A percentile compares a stretch with the other conserved stretches of the same genome.
phyloP scores from a whole-genome alignment of 2,329 filamentous ascomycete genomes.

The Colletotrichum sublineola region DNA sequence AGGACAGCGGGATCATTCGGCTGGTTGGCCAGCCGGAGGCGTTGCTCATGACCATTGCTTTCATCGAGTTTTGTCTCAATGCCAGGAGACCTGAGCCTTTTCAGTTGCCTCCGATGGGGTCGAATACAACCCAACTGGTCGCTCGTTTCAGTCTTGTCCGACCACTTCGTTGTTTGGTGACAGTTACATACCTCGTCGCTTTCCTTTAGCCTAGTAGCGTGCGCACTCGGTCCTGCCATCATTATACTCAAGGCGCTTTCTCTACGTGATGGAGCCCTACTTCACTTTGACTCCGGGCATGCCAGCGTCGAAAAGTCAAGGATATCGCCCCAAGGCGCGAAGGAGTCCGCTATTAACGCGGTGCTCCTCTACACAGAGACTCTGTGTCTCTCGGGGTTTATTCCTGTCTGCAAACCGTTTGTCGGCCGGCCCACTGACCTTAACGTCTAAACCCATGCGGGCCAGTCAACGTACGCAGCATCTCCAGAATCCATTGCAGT shows the following conservation, averaged over 20 bases:
- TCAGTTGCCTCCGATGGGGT: not conserved
- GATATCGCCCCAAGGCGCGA: no score
- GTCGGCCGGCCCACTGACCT: no score
- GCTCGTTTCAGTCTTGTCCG: not conserved
- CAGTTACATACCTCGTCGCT: not conserved
- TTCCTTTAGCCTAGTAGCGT: not conserved
- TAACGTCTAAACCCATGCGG: no score
- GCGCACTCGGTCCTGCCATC: not conserved
- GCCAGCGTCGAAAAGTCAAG: no score
- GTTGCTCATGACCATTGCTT: not conserved
- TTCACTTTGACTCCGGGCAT: not conserved
- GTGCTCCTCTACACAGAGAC: no score
- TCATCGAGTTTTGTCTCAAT: not conserved
- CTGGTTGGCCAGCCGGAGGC: not conserved
- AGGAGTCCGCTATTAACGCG: no score
- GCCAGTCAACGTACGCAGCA: no score
- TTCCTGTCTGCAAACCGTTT: no score
- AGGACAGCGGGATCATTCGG: not conserved
- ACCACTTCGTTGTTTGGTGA: not conserved
- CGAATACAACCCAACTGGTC: not conserved
- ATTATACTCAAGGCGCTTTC: not conserved
- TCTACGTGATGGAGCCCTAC: no score
- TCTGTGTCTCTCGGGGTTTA: no score
- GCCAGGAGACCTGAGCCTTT: not conserved
- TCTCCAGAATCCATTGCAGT: no score